These are phyloP conservation scores for Venturia pyrina DNA, from an alignment of 2,329 filamentous ascomycete genomes.

Conservation along the genomic window DNA sequence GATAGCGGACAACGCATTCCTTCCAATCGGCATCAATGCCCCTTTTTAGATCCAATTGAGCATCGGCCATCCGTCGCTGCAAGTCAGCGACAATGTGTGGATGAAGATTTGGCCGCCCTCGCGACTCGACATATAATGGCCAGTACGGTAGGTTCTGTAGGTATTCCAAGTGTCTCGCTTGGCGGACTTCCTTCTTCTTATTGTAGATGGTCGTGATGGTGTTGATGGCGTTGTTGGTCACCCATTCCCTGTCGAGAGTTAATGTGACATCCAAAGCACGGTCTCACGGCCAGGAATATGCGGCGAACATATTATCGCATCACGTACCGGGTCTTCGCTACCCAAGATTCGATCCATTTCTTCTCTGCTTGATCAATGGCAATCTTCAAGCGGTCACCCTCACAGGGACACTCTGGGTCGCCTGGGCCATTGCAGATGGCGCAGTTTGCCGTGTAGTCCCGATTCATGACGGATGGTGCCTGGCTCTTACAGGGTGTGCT, in stretches of 20 bases:
- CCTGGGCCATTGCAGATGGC: constrained; percentile 13
- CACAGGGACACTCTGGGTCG: constrained; percentile 13
- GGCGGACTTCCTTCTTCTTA: constrained; percentile 8
- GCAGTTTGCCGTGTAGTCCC: constrained; percentile 12
- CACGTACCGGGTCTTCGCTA: constrained; percentile 13
- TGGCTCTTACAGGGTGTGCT: not conserved
- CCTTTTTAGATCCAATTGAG: constrained; percentile 8
- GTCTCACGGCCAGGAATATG: not conserved
- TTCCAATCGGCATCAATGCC: constrained; percentile 14
- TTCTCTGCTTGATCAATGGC: constrained; percentile 14
- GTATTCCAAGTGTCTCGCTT: not conserved
- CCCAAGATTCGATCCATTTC: constrained; percentile 14
- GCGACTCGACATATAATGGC: constrained; percentile 12
- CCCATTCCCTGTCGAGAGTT: constrained; percentile 13
- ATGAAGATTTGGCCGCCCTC: constrained; percentile 13
- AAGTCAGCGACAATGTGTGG: constrained; percentile 10
- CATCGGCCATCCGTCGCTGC: constrained; percentile 10
- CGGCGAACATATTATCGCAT: not conserved
- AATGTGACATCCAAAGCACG: not conserved
- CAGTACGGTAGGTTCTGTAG: constrained; percentile 12
- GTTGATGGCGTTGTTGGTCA: constrained; percentile 12
- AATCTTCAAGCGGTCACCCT: constrained; percentile 9
- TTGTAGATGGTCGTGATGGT: constrained; percentile 13
- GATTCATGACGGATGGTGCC: constrained; percentile 3
- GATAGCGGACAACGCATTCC: constrained; percentile 13